These are phyloP conservation scores for Gossypium rotundifolium DNA, from an alignment of 345 rosid genomes.

Conservation along the genomic window DNA sequence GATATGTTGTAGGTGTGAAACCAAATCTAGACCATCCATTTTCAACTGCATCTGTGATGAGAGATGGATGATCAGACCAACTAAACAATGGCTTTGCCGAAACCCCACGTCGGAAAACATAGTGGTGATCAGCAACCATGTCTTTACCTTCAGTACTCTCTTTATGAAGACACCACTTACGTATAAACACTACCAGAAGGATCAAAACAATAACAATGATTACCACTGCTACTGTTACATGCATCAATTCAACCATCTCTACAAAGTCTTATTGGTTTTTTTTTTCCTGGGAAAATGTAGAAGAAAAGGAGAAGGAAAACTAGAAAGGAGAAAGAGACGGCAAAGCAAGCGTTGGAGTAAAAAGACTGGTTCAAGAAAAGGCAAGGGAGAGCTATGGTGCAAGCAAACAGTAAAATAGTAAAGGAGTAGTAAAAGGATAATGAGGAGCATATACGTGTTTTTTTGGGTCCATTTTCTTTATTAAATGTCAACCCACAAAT, in stretches of 20 bases:
- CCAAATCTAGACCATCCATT: constrained; percentile 90
- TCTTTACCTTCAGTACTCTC: constrained; percentile 5
- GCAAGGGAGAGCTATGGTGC: constrained; percentile 13
- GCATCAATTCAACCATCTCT: constrained; percentile 37
- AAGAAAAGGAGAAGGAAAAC: not conserved
- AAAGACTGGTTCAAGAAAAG: constrained; percentile 44
- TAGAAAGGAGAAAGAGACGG: constrained; percentile 11
- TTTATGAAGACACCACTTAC: constrained; percentile 32
- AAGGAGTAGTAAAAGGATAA: not conserved
- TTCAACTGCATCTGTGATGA: constrained; percentile 66
- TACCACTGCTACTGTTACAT: constrained; percentile 26
- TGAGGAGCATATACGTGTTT: constrained; percentile 8
- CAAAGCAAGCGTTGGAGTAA: constrained; percentile 29
- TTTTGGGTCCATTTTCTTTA: not conserved
- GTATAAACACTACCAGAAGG: constrained; percentile 29
- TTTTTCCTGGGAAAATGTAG: not conserved
- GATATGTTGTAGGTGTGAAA: constrained; percentile 39
- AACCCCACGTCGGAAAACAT: constrained; percentile 40
- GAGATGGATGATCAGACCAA: constrained; percentile 77
- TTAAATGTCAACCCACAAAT: constrained; percentile 21
- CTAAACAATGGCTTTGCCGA: constrained; percentile 39
- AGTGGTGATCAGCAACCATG: constrained; percentile 17
- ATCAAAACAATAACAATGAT: constrained; percentile 22
- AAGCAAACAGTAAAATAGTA: not conserved
- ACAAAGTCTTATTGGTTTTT: not conserved